Percentiles rank a stretch among this genome's conserved stretches.
These are phyloP conservation scores for Hamiltosporidium magnivora DNA, from an alignment of 371 early-diverging fungal species.

Conservation along the genomic window DNA sequence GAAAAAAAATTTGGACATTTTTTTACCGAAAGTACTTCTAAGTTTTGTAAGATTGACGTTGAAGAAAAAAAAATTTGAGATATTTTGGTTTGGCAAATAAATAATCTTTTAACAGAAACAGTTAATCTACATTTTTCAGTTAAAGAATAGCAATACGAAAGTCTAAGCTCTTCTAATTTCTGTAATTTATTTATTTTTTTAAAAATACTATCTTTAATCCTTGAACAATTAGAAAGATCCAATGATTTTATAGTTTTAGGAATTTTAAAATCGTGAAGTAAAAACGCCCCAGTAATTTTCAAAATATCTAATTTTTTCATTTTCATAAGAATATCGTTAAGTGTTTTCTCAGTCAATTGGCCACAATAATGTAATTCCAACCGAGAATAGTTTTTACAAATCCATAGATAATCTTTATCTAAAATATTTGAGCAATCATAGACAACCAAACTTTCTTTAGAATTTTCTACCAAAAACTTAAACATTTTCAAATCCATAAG, in stretches of 20 bases:
- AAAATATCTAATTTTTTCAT: constrained; percentile 9
- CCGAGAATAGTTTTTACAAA: not conserved
- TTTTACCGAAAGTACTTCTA: no score
- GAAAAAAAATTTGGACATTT: no score
- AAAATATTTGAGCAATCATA: constrained; percentile 29
- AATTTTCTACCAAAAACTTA: constrained; percentile 7
- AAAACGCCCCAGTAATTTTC: constrained; percentile 20
- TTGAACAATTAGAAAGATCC: constrained; percentile 28
- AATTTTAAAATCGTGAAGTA: constrained; percentile 12
- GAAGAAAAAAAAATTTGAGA: constrained; percentile 8
- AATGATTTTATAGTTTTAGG: constrained; percentile 10
- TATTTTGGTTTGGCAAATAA: constrained; percentile 19
- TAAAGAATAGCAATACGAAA: constrained; percentile 29
- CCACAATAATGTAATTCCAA: constrained; percentile 26
- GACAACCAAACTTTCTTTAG: constrained; percentile 11
- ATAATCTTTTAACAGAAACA: constrained; percentile 5
- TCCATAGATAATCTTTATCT: constrained; percentile 5
- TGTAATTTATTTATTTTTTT: constrained; percentile 15
- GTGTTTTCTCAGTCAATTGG: constrained; percentile 7
- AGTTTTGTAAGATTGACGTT: no score
- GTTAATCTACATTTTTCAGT: constrained; percentile 8
- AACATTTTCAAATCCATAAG: constrained; percentile 6
- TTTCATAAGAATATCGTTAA: constrained; percentile 8
- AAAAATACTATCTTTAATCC: constrained; percentile 20
- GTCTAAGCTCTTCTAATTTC: constrained; percentile 17